A percentile compares a stretch with the other conserved stretches of the same genome.
These are phyloP conservation scores for Aspergillus taichungensis DNA, from an alignment of 495 filamentous ascomycete species.

Conservation along the genomic window DNA sequence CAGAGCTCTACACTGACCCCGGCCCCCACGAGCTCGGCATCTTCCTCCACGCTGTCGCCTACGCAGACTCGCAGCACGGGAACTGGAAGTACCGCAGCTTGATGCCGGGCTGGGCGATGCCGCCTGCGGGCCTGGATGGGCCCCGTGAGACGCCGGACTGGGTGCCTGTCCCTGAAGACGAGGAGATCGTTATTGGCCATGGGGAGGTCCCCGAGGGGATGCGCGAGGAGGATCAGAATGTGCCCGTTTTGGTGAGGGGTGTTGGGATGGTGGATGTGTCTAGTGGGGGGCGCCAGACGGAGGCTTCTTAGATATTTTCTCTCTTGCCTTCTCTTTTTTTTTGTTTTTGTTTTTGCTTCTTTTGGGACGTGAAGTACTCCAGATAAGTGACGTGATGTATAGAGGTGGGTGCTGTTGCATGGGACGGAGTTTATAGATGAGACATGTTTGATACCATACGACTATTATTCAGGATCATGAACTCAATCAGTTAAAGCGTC, in stretches of 20 bases:
- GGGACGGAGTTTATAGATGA: too few species aligned
- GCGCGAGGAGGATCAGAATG: constrained; percentile 4
- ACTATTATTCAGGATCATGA: too few species aligned
- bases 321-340: too few species aligned
- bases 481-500: too few species aligned
- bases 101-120: constrained; percentile 78
- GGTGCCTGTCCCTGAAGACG: constrained; percentile 23
- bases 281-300: too few species aligned
- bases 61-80: constrained; percentile 64
- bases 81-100: constrained; percentile 80
- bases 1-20: constrained; percentile 87
- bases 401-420: too few species aligned
- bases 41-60: constrained; percentile 84
- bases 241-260: constrained; percentile 12
- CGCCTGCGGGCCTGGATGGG: constrained; percentile 54
- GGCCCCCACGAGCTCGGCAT: constrained; percentile 82
- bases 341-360: too few species aligned
- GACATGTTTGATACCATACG: too few species aligned
- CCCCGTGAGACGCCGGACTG: constrained; percentile 45
- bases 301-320: too few species aligned
- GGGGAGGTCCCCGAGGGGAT: constrained; percentile 24
- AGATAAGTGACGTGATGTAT: too few species aligned
- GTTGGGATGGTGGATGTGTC: constrained; percentile 17
- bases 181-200: constrained; percentile 30
- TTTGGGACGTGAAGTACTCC: too few species aligned